Conservation (phyloP, 768 basidiomycete species). For the Hypholoma sublateritium region DNA sequence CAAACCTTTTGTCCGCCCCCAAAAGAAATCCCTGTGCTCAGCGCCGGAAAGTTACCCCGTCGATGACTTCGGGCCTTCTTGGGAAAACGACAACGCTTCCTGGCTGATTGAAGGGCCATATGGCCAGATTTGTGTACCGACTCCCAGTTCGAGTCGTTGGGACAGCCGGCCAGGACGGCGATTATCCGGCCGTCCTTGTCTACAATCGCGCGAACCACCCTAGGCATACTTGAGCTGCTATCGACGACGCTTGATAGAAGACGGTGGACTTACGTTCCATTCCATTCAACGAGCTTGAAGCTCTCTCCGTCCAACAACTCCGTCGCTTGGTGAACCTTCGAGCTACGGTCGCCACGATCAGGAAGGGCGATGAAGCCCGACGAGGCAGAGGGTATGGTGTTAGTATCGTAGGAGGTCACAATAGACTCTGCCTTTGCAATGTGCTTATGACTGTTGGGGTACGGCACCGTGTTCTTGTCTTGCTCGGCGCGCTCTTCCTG, state of each 20-base stretch:
- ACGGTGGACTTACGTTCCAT: constrained; percentile 3
- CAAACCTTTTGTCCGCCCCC: constrained; percentile 3
- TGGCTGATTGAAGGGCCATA: background rate
- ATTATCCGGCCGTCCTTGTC: constrained; percentile 1
- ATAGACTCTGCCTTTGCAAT: background rate
- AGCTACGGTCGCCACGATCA: background rate
- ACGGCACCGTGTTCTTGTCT: background rate
- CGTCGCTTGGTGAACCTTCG: background rate
- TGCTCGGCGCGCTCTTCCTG: background rate
- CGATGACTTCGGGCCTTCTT: background rate
- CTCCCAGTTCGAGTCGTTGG: constrained; percentile 1
- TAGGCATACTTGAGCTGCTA: background rate
- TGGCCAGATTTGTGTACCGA: background rate
- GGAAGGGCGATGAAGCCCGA: background rate
- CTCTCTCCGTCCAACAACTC: background rate
- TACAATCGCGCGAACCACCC: background rate
- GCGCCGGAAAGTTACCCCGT: constrained; percentile 6
- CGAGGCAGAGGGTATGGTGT: background rate
- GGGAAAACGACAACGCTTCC: background rate
- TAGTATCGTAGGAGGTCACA: background rate
- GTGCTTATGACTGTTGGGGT: background rate
- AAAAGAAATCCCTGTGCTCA: constrained; percentile 8
- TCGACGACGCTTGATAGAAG: too few relatives aligned
- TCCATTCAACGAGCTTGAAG: constrained; percentile 1
- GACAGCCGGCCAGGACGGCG: constrained; percentile 4